Evolutionary conservation across 2,329 filamentous ascomycete genomes (phyloP).

Genomic region (Verruconis gallopava): DNA sequence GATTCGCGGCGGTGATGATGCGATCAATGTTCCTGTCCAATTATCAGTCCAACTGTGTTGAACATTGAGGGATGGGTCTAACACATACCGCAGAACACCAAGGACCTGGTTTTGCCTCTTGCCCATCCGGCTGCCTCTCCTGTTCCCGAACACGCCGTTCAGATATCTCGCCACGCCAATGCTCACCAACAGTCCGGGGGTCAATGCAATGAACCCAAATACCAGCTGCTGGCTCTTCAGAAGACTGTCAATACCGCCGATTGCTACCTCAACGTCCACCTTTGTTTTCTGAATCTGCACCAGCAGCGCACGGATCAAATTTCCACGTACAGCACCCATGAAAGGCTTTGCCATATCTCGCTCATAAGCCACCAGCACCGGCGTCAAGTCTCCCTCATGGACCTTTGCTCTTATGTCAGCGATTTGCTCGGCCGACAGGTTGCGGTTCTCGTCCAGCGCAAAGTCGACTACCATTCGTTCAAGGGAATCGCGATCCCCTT

Average conservation of each 20-base stretch:
- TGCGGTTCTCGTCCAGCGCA: constrained; percentile 59
- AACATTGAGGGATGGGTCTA: background rate
- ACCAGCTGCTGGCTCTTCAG: constrained; percentile 94
- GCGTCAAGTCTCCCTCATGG: constrained; percentile 81
- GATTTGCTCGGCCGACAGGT: constrained; percentile 56
- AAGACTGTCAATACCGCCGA: constrained; percentile 87
- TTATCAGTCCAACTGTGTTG: constrained; percentile 5
- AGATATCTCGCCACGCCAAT: constrained; percentile 64
- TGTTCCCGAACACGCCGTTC: constrained; percentile 52
- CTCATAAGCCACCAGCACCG: constrained; percentile 83
- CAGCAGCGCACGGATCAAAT: constrained; percentile 76
- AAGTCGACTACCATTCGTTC: constrained; percentile 99
- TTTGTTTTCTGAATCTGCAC: constrained; percentile 99
- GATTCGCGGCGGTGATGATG: constrained; percentile 34
- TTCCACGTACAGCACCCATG: constrained; percentile 68
- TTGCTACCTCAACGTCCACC: constrained; percentile 91
- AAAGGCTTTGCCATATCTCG: constrained; percentile 74
- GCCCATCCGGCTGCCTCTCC: constrained; percentile 52
- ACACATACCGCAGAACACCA: constrained; percentile 53
- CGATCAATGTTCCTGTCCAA: constrained; percentile 62
- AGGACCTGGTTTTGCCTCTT: constrained; percentile 57
- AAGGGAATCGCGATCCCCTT: constrained; percentile 78
- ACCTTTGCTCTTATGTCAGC: constrained; percentile 66
- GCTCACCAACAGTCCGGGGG: constrained; percentile 80
- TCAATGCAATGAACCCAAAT: constrained; percentile 90